phyloP scores from a whole-genome alignment of 345 rosid species.

The Boechera divaricarpa region DNA sequence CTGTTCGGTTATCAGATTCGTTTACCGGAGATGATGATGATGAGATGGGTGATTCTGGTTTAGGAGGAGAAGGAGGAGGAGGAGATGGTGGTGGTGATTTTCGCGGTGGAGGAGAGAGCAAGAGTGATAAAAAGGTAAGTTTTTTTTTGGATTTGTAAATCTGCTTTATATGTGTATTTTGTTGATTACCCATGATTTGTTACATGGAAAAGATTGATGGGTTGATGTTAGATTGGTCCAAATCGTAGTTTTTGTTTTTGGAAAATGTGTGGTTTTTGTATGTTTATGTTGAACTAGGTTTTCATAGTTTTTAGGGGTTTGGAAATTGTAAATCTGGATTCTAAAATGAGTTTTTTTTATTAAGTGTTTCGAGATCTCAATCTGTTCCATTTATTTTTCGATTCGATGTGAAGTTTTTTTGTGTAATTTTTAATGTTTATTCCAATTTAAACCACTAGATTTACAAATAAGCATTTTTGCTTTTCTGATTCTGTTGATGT shows the following conservation, averaged over 20 bases:
- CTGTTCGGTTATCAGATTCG: conserved; percentile 47
- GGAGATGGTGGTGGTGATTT: conserved; percentile 5
- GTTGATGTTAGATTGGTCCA: conserved; percentile 33
- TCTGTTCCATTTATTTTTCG: not conserved
- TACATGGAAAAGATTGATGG: conserved; percentile 18
- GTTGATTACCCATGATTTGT: conserved; percentile 24
- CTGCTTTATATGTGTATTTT: not conserved
- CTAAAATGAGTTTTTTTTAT: not conserved
- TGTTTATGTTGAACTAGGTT: conserved; percentile 14
- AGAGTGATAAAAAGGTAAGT: conserved; percentile 48
- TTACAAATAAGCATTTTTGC: too few species aligned
- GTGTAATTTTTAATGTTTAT: conserved; percentile 34
- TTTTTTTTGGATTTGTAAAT: conserved; percentile 25
- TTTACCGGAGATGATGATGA: conserved; percentile 36
- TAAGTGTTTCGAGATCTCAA: conserved; percentile 25
- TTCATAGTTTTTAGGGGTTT: not conserved
- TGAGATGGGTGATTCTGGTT: conserved; percentile 33
- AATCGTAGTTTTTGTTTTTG: not conserved
- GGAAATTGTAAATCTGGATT: not conserved
- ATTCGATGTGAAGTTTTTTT: not conserved
- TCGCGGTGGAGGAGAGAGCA: conserved; percentile 41
- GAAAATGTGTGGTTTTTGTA: not conserved
- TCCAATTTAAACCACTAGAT: not conserved
- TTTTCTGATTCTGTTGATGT: too few species aligned
- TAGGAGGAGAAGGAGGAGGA: conserved; percentile 30